These are phyloP conservation scores for Alternaria alternata DNA, from an alignment of 2,329 filamentous ascomycete species.

Conservation along the genomic window DNA sequence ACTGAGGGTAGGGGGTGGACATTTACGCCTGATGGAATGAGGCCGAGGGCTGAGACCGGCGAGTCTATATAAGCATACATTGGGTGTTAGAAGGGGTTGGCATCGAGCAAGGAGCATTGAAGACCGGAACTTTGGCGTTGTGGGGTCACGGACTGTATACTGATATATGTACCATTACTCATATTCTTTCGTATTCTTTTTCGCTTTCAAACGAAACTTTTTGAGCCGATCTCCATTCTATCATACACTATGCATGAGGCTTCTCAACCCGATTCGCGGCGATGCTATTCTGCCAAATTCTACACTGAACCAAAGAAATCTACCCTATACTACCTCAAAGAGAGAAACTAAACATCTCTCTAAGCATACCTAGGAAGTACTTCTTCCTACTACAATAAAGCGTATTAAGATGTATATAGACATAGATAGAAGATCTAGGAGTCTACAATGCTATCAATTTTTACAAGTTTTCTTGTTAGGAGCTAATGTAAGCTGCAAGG, in stretches of 20 bases:
- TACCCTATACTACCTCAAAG: too few species aligned
- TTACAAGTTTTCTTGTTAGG: too few species aligned
- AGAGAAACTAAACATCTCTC: too few species aligned
- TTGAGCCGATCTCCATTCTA: not conserved
- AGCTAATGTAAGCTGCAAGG: too few species aligned
- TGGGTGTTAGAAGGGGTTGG: not conserved
- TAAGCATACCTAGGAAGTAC: fast-evolving
- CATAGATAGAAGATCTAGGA: too few species aligned
- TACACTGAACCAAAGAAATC: not conserved
- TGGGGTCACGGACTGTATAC: not conserved
- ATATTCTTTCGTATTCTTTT: fast-evolving
- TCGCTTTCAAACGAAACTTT: not conserved
- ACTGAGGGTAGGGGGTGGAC: slow-evolving; percentile 45
- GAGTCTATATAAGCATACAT: slow-evolving; percentile 31
- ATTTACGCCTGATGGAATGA: slow-evolving; percentile 37
- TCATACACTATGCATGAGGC: not conserved
- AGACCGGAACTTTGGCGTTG: not conserved
- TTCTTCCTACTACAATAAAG: too few species aligned
- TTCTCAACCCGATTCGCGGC: not conserved
- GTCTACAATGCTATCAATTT: too few species aligned
- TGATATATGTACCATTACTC: not conserved
- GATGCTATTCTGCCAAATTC: not conserved
- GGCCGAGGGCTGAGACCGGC: slow-evolving; percentile 49
- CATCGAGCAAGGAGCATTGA: not conserved
- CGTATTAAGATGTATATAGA: too few species aligned